Evolutionary conservation across 225 moss, liverwort and hornwort species (phyloP).

Genomic region (Antitrichia curtipendula): DNA sequence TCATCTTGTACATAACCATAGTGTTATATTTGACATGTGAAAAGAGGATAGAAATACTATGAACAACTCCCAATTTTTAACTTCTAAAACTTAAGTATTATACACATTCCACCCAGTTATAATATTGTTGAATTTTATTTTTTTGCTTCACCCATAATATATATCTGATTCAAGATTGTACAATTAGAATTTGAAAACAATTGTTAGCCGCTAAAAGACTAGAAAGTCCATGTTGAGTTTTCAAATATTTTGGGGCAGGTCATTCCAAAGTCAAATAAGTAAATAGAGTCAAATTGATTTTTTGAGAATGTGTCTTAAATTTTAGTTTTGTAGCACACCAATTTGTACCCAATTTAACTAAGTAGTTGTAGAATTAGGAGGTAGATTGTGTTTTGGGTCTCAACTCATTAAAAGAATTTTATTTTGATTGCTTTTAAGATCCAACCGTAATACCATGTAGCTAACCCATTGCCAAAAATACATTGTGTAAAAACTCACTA

Average conservation of each 20-base stretch:
- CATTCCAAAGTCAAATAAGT: background rate
- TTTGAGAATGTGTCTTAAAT: accelerated
- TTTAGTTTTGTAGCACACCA: background rate
- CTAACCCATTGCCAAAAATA: background rate
- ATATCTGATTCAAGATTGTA: background rate
- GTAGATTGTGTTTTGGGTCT: background rate
- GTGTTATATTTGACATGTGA: background rate
- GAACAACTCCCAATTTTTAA: background rate
- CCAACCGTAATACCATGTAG: accelerated
- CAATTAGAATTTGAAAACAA: background rate
- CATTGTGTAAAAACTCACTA: background rate
- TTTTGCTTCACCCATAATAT: background rate
- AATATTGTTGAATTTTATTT: background rate
- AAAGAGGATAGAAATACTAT: too few relatives aligned
- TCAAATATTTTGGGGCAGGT: background rate
- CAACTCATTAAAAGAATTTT: background rate
- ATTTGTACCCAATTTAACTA: background rate
- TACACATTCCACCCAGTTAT: background rate
- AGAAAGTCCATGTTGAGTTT: accelerated
- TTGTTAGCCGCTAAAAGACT: background rate
- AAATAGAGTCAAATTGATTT: background rate
- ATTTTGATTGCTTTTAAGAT: background rate
- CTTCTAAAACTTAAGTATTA: accelerated
- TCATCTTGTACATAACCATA: too few relatives aligned
- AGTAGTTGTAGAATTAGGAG: background rate